Evolutionary conservation across 164 flowering plant species (phyloP).

Genomic region (Cinnamomum chago): DNA sequence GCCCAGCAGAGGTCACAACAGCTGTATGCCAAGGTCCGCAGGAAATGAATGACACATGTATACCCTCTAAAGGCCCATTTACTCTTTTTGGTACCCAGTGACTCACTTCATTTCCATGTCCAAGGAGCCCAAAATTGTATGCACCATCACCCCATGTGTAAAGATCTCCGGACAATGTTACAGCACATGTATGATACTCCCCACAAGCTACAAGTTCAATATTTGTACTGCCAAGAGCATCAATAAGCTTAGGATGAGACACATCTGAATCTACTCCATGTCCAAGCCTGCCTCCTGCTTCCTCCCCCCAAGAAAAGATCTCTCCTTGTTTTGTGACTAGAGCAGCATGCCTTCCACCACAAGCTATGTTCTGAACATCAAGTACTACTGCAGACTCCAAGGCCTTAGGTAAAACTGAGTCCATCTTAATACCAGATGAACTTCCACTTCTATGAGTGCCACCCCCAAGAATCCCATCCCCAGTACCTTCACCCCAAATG

Average conservation of each 20-base stretch:
- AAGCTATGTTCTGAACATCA: constrained; percentile 96
- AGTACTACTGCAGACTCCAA: constrained; percentile 94
- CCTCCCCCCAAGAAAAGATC: constrained; percentile 97
- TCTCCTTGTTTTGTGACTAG: constrained; percentile 97
- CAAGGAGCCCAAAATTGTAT: constrained; percentile 84
- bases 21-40: constrained; percentile 99
- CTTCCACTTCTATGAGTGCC: constrained; percentile 62
- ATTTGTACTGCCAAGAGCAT: constrained; percentile 66
- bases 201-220: constrained; percentile 97
- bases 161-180: constrained; percentile 94
- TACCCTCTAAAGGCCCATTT: constrained; percentile 92
- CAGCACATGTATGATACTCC: constrained; percentile 93
- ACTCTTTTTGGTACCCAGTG: constrained; percentile 97
- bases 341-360: constrained; percentile 92
- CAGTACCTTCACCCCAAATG: constrained; percentile 96
- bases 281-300: constrained; percentile 95
- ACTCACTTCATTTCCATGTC: constrained; percentile 94
- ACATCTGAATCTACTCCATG: constrained; percentile 98
- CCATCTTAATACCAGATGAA: constrained; percentile 57
- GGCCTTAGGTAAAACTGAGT: constrained; percentile 80
- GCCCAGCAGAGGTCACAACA: constrained; percentile 95
- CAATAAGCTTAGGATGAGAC: constrained; percentile 88
- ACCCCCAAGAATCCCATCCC: constrained; percentile 88
- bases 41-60: constrained; percentile 85
- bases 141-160: constrained; percentile 98